phyloP scores from a whole-genome alignment of 805 yeast genomes.

The Kockiozyma suomiensis region DNA sequence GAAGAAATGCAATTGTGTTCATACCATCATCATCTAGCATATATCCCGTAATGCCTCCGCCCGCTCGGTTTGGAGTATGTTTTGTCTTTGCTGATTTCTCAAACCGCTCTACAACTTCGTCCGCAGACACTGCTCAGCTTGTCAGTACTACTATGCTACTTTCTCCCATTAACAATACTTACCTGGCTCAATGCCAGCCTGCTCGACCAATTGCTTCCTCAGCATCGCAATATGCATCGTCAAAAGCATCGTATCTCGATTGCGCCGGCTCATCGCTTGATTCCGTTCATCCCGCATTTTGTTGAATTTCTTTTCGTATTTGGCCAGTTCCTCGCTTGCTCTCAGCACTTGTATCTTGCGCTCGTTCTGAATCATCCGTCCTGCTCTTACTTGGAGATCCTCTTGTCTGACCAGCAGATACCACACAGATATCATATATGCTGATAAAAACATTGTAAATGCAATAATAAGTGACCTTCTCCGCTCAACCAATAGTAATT shows the following conservation, averaged over 20 bases:
- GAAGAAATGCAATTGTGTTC: too few relatives aligned
- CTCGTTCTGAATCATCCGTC: neutral
- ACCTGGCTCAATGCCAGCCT: slow-evolving; percentile 55
- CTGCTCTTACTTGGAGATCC: neutral
- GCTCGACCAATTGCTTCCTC: slow-evolving; percentile 60
- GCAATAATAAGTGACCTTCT: neutral
- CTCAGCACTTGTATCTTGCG: neutral
- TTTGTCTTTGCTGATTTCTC: slow-evolving; percentile 5
- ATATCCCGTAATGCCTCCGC: slow-evolving; percentile 4
- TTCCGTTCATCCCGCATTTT: neutral
- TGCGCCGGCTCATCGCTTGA: neutral
- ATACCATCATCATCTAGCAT: slow-evolving; percentile 4
- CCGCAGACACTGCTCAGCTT: slow-evolving; percentile 6
- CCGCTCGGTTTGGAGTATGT: neutral
- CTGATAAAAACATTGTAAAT: neutral
- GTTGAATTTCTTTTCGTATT: neutral
- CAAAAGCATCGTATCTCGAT: slow-evolving; percentile 8
- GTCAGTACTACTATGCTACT: too few relatives aligned
- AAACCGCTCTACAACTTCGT: slow-evolving; percentile 10
- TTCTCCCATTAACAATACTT: too few relatives aligned
- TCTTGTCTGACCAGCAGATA: neutral
- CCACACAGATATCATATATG: neutral
- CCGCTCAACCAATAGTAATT: neutral
- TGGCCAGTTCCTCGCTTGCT: neutral
- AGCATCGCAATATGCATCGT: slow-evolving; percentile 63